Conservation (phyloP, 2,329 filamentous ascomycete genomes). For the Verticillium nonalfalfae region DNA sequence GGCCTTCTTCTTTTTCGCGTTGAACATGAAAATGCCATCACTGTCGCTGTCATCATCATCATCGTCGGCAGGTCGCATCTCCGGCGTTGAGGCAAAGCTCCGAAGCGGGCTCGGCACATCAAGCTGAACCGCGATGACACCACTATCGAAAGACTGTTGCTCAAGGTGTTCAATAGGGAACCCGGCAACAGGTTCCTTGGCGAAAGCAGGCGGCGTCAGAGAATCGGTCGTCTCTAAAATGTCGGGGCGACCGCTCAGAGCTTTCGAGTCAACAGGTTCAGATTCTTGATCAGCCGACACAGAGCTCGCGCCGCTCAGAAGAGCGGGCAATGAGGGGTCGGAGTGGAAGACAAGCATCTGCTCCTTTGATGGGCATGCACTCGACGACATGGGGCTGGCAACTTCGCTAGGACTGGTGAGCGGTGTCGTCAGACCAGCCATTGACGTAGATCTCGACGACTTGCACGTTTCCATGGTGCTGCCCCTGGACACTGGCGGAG, state of each 20-base stretch:
- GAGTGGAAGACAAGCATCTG: constrained; percentile 51
- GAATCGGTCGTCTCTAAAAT: constrained; percentile 47
- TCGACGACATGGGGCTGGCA: constrained; percentile 38
- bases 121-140: constrained; percentile 19
- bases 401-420: constrained; percentile 49
- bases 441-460: constrained; percentile 47
- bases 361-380: constrained; percentile 32
- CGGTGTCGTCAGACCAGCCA: constrained; percentile 40
- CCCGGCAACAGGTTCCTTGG: constrained; percentile 37
- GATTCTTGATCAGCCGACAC: constrained; percentile 57
- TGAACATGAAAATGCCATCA: constrained; percentile 48
- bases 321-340: constrained; percentile 56
- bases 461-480: constrained; percentile 36
- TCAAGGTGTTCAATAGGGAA: constrained; percentile 38
- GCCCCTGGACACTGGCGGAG: constrained; percentile 26
- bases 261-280: constrained; percentile 45
- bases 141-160: constrained; percentile 18
- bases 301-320: constrained; percentile 58
- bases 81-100: constrained; percentile 12
- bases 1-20: constrained; percentile 24
- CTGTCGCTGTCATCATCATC: constrained; percentile 46
- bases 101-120: constrained; percentile 13
- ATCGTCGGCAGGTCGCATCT: constrained; percentile 15
- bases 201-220: constrained; percentile 44
- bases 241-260: constrained; percentile 32